Evolutionary conservation across 2,329 filamentous ascomycete species (phyloP), one percentile per base, ranked within the genome.

Genomic region (Microsporum ferrugineum): DNA sequence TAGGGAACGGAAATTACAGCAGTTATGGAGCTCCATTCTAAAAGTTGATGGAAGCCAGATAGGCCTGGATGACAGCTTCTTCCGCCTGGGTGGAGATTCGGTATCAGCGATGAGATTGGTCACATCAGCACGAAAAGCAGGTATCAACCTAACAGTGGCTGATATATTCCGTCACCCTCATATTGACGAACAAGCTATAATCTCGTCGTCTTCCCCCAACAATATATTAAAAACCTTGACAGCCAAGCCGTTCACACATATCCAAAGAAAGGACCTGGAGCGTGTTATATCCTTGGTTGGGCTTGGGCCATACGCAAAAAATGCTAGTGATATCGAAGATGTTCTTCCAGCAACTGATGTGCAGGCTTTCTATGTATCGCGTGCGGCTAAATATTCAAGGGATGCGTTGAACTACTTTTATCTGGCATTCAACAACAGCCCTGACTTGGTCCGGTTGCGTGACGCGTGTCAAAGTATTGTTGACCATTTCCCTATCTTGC

Each of bases 121-220:
- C 17, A 64, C 68, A 7, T 43, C 55, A 10, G 68, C 68, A 1
- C 74, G 82, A 27, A 72, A 75, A 1, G 76, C 78, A 7, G 78
- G 77, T 0, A 47, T 63, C 2, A 34, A 45, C 12, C 8, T 61
- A 7, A 55, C 53, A 17, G 62, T 63, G 27, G 45, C 45, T 10
- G 57, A 61, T n/a, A 56, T 63, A 10, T 61, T 63, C 27, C 23
- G 34, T 27, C 31, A 45, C 29, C 61, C 61, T 12, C 60, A 56
- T 12, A 33, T 57, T 10, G 39, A 36, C 29, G 49, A 57, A 12
- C 57, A 61, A 58, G 5, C 29, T 66, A 27, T 60, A 43, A 31
- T 57, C 67, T 62, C 27, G 60, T 67, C 43, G 65, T 71, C 33
- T 69, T 71, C 58, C 63, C 67, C 3, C 64, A 71, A n/a, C 72